phyloP scores from a whole-genome alignment of 1,284 basidiomycete genomes.

The Apiotrichum akiyoshidainum region DNA sequence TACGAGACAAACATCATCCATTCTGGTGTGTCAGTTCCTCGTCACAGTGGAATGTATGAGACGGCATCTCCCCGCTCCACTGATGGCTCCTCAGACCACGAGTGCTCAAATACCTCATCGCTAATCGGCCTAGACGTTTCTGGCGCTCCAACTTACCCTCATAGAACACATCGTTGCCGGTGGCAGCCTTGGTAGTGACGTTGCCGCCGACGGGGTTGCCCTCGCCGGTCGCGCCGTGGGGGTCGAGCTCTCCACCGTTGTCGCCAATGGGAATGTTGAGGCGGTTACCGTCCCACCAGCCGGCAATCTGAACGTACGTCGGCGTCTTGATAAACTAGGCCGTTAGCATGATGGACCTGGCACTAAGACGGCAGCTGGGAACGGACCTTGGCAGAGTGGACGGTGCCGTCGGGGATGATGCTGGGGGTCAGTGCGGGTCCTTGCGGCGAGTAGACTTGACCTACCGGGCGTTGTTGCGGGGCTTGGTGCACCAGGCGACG shows the following conservation, averaged over 20 bases:
- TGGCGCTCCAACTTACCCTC: conserved; percentile 38
- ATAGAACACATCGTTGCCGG: conserved; percentile 54
- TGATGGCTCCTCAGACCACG: too few relatives aligned
- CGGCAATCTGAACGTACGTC: conserved; percentile 54
- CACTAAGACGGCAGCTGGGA: neutral
- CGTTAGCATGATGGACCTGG: neutral
- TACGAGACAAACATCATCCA: conserved; percentile 54
- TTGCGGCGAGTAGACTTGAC: neutral
- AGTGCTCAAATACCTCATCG: too few relatives aligned
- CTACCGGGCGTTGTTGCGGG: conserved; percentile 36
- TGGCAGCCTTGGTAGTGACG: conserved; percentile 54
- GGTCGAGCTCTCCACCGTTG: conserved; percentile 55
- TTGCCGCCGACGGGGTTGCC: conserved; percentile 58
- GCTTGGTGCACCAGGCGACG: conserved; percentile 46
- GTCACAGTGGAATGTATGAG: too few relatives aligned
- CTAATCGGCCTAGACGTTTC: too few relatives aligned
- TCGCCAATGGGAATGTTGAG: conserved; percentile 50
- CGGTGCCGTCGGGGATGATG: conserved; percentile 48
- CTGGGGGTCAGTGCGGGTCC: conserved; percentile 15
- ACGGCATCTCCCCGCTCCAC: too few relatives aligned
- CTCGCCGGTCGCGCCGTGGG: conserved; percentile 52
- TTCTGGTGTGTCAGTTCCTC: conserved; percentile 25
- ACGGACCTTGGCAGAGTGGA: conserved; percentile 41
- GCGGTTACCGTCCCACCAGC: conserved; percentile 50
- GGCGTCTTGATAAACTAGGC: conserved; percentile 45